phyloP scores from a whole-genome alignment of 331 rosid genomes.

The Quercus tomentella region DNA sequence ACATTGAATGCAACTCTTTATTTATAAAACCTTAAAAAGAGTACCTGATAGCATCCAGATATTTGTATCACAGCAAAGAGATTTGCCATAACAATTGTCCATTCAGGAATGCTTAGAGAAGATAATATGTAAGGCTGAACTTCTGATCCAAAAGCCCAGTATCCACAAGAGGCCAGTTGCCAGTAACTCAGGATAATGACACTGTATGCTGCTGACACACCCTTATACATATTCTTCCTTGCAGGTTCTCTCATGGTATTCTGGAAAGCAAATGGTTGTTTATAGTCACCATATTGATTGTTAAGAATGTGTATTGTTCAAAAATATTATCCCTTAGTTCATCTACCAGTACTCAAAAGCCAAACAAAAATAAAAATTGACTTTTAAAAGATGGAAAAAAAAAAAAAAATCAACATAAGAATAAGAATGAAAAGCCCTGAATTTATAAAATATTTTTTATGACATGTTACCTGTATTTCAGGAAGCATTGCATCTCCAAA shows the following conservation, averaged over 20 bases:
- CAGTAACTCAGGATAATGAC: constrained; percentile 61
- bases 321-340: background rate
- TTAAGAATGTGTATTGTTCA: background rate
- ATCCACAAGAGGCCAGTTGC: constrained; percentile 59
- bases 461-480: constrained; percentile 55
- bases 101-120: constrained; percentile 53
- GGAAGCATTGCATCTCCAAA: constrained; percentile 87
- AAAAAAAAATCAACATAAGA: background rate
- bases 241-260: constrained; percentile 67
- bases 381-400: background rate
- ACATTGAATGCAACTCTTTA: background rate
- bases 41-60: constrained; percentile 76
- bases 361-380: background rate
- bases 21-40: background rate
- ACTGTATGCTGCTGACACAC: constrained; percentile 63
- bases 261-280: constrained; percentile 27
- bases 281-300: background rate
- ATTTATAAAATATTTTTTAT: background rate
- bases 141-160: constrained; percentile 78
- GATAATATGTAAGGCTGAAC: constrained; percentile 64
- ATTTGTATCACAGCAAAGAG: constrained; percentile 77
- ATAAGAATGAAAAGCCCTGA: background rate
- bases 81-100: constrained; percentile 75
- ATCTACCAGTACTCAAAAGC: background rate
- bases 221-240: constrained; percentile 61